These are phyloP conservation scores for Pezicula carpinea DNA, from an alignment of 2,329 filamentous ascomycete species.

Conservation along the genomic window DNA sequence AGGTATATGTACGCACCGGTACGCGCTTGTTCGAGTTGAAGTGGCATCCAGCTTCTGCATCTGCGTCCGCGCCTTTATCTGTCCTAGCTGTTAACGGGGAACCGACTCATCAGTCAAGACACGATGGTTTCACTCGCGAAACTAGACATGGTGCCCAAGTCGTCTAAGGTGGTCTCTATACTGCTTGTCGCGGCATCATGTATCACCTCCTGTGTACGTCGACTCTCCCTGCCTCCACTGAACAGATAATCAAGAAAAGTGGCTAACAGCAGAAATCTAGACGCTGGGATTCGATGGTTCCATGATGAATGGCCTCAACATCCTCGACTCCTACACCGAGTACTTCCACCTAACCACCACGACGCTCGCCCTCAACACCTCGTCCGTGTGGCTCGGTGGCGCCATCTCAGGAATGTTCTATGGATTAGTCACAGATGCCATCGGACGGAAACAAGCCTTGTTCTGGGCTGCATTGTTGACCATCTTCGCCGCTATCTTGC, in stretches of 20 bases:
- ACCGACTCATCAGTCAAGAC: too few relatives aligned
- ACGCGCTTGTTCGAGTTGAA: too few relatives aligned
- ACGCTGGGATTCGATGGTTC: conserved; percentile 19
- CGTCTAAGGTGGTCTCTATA: neutral
- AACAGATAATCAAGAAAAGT: neutral
- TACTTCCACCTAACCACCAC: conserved; percentile 1
- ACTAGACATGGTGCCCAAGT: neutral
- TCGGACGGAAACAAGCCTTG: neutral
- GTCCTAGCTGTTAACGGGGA: too few relatives aligned
- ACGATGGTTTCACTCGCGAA: neutral
- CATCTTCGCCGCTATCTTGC: neutral
- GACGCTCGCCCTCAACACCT: neutral
- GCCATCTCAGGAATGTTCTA: neutral
- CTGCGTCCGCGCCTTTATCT: too few relatives aligned
- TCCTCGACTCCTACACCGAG: neutral
- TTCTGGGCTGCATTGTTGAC: conserved; percentile 1
- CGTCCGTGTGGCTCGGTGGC: neutral
- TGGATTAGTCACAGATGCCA: neutral
- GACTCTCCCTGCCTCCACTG: neutral
- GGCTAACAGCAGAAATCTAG: conserved; percentile 4
- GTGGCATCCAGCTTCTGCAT: too few relatives aligned
- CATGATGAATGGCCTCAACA: conserved; percentile 9
- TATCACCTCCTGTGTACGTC: conserved; percentile 13
- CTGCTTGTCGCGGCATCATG: neutral
- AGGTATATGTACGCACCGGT: too few relatives aligned